Evolutionary conservation across 345 rosid genomes (phyloP).

Genomic region (Populus simonii): DNA sequence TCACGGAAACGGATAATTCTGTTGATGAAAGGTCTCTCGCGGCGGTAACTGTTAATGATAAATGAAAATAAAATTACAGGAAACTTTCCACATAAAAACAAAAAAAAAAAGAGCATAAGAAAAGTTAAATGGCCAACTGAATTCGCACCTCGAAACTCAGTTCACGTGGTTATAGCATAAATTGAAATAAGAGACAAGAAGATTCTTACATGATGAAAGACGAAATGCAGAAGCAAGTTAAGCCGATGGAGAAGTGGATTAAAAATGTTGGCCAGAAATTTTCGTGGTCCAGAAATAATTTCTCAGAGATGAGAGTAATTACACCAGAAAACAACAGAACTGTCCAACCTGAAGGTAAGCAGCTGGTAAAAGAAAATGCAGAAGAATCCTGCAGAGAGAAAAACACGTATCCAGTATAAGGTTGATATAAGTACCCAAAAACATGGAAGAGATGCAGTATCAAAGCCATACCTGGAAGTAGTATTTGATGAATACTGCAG

Average conservation of each 20-base stretch:
- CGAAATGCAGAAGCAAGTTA: constrained; percentile 24
- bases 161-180: background rate
- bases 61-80: background rate
- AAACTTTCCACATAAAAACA: background rate
- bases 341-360: constrained; percentile 78
- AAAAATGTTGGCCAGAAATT: constrained; percentile 32
- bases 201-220: constrained; percentile 60
- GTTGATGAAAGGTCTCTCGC: constrained; percentile 62
- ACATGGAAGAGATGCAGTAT: background rate
- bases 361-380: constrained; percentile 53
- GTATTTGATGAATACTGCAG: constrained; percentile 53
- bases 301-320: constrained; percentile 41
- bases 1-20: constrained; percentile 58
- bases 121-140: background rate
- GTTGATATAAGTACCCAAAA: constrained; percentile 1
- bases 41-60: constrained; percentile 50
- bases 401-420: constrained; percentile 3
- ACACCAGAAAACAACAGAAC: constrained; percentile 53
- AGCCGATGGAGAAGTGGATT: constrained; percentile 23
- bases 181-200: constrained; percentile 6
- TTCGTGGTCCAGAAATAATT: constrained; percentile 21
- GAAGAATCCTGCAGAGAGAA: constrained; percentile 45
- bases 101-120: background rate
- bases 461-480: constrained; percentile 64
- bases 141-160: background rate